Conservation (phyloP, 257 asterid genomes). For the Forsythia viridissima region DNA sequence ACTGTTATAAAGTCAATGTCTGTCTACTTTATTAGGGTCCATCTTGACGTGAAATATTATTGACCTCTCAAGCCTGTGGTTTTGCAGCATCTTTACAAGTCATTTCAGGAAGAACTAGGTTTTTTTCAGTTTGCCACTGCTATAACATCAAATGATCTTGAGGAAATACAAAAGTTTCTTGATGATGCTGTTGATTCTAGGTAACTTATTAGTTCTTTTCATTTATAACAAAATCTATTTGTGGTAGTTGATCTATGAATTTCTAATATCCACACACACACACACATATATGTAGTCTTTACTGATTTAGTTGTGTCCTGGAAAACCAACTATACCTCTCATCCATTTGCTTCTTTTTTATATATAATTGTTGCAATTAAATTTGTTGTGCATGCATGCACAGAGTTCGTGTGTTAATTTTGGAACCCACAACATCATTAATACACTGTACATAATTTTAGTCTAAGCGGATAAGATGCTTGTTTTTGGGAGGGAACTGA, state of each 20-base stretch:
- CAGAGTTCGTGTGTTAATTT: not conserved
- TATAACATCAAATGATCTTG: slow-evolving; percentile 84
- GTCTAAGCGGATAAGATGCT: not conserved
- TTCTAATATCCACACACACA: no score
- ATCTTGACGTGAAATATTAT: slow-evolving; percentile 4
- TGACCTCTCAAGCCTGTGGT: slow-evolving; percentile 20
- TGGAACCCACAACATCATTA: not conserved
- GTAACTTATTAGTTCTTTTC: slow-evolving; percentile 25
- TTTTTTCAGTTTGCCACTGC: slow-evolving; percentile 84
- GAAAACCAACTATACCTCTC: not conserved
- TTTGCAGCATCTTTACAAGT: slow-evolving; percentile 86
- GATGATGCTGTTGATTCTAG: slow-evolving; percentile 86
- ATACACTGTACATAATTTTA: not conserved
- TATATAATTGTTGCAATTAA: no score
- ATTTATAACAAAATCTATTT: not conserved
- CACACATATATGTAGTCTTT: not conserved
- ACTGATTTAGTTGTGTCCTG: not conserved
- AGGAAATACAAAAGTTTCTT: slow-evolving; percentile 91
- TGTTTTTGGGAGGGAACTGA: not conserved
- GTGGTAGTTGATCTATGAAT: not conserved
- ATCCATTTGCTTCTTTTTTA: not conserved
- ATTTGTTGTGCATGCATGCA: not conserved
- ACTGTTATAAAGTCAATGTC: no score
- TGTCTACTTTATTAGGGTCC: slow-evolving; percentile 1
- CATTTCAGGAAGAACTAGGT: slow-evolving; percentile 82